phyloP scores from a whole-genome alignment of 805 yeast species.

The Zygosaccharomyces rouxii region DNA sequence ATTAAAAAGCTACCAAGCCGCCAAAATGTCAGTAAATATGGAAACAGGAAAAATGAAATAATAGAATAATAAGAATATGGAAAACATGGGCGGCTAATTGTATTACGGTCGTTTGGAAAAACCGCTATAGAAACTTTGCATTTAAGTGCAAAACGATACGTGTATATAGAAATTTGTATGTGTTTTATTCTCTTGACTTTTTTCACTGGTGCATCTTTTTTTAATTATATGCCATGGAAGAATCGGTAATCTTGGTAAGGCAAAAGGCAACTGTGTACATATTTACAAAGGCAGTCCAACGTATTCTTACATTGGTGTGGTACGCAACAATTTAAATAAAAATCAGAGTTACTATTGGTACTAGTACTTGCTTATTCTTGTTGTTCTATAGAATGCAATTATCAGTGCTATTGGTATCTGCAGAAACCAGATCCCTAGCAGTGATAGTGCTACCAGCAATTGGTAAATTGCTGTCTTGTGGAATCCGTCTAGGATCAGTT shows the following conservation, averaged over 20 bases:
- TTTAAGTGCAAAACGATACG: background rate
- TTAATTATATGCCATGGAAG: background rate
- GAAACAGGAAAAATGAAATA: background rate
- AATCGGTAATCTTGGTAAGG: background rate
- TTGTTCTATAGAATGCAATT: slow-evolving; percentile 7
- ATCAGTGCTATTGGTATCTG: slow-evolving; percentile 41
- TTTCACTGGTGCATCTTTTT: background rate
- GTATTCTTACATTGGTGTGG: background rate
- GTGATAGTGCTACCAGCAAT: slow-evolving; percentile 41
- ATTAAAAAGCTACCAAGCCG: background rate
- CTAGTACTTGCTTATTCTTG: slow-evolving; percentile 2
- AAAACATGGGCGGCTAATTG: background rate
- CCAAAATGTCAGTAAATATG: background rate
- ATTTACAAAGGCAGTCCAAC: background rate
- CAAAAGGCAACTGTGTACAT: background rate
- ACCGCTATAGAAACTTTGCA: background rate
- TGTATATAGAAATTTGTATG: background rate
- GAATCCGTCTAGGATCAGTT: slow-evolving; percentile 7
- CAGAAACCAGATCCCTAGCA: slow-evolving; percentile 47
- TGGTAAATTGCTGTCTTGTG: slow-evolving; percentile 41
- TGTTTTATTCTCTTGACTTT: background rate
- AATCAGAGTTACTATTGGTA: no score
- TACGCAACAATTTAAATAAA: background rate
- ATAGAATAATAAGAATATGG: background rate
- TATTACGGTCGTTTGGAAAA: background rate